Evolutionary conservation across 495 filamentous ascomycete species (phyloP).

Genomic region (Aspergillus taichungensis): DNA sequence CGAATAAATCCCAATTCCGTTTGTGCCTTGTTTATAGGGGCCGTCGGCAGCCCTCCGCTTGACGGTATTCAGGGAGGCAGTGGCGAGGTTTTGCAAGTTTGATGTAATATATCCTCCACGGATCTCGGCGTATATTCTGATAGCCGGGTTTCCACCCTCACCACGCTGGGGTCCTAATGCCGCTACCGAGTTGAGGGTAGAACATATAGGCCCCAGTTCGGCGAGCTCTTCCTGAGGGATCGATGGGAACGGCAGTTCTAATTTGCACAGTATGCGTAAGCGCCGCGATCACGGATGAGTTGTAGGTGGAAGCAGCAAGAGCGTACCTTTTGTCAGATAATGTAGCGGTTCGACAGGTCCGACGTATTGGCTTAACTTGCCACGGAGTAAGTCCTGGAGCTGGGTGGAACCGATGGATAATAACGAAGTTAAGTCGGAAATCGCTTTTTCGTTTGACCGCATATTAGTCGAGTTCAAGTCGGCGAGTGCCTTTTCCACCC

Average conservation of each 20-base stretch:
- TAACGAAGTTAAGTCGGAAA: constrained; percentile 67
- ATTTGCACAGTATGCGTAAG: not conserved
- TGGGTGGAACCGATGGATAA: constrained; percentile 68
- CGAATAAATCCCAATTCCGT: constrained; percentile 85
- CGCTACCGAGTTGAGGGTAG: constrained; percentile 46
- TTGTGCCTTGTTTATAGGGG: constrained; percentile 83
- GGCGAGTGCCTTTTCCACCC: constrained; percentile 68
- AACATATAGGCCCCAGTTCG: constrained; percentile 49
- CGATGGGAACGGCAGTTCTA: constrained; percentile 60
- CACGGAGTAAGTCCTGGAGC: constrained; percentile 74
- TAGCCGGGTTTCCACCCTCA: constrained; percentile 48
- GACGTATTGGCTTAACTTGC: constrained; percentile 62
- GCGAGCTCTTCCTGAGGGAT: constrained; percentile 48
- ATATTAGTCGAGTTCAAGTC: constrained; percentile 83
- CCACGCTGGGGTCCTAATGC: constrained; percentile 37
- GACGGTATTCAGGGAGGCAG: constrained; percentile 80
- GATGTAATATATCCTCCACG: constrained; percentile 73
- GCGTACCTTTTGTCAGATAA: constrained; percentile 78
- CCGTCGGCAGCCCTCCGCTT: constrained; percentile 71
- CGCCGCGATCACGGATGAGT: not conserved
- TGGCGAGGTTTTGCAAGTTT: constrained; percentile 75
- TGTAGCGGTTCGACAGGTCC: constrained; percentile 79
- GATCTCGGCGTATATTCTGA: constrained; percentile 75
- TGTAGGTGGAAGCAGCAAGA: not conserved
- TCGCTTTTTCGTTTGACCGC: constrained; percentile 81